phyloP scores from a whole-genome alignment of 768 basidiomycete species.

The Lactarius psammicola region DNA sequence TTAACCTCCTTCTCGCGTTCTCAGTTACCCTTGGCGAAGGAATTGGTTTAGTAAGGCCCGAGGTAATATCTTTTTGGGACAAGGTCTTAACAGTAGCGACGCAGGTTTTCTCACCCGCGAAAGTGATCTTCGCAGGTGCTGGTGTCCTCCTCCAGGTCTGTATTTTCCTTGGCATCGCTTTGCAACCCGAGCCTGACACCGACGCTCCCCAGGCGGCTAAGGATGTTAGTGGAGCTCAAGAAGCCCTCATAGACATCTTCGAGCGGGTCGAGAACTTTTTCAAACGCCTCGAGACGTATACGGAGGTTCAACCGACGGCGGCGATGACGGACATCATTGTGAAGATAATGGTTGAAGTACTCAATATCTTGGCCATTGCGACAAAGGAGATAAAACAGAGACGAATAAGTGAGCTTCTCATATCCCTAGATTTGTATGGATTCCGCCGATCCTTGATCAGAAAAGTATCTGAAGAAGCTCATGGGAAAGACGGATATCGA shows the following conservation, averaged over 20 bases:
- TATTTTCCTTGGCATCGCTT: background rate
- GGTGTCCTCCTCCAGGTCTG: background rate
- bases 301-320: background rate
- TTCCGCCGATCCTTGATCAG: background rate
- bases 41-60: background rate
- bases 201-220: background rate
- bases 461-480: background rate
- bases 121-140: constrained; percentile 6
- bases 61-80: background rate
- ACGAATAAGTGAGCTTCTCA: background rate
- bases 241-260: background rate
- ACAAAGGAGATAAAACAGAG: constrained; percentile 9
- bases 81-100: too few relatives aligned
- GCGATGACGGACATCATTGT: constrained; percentile 2
- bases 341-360: constrained; percentile 5
- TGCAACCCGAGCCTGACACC: background rate
- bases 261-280: constrained; percentile 1
- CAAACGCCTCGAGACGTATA: background rate
- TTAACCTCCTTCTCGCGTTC: constrained; percentile 5
- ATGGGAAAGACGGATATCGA: background rate
- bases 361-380: background rate
- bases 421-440: fast-evolving
- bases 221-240: background rate
- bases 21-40: constrained; percentile 6
- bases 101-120: background rate